Percentiles rank a stretch among this genome's conserved stretches.
phyloP scores from a whole-genome alignment of 1,284 basidiomycete genomes.

The Sporisorium graminicola region DNA sequence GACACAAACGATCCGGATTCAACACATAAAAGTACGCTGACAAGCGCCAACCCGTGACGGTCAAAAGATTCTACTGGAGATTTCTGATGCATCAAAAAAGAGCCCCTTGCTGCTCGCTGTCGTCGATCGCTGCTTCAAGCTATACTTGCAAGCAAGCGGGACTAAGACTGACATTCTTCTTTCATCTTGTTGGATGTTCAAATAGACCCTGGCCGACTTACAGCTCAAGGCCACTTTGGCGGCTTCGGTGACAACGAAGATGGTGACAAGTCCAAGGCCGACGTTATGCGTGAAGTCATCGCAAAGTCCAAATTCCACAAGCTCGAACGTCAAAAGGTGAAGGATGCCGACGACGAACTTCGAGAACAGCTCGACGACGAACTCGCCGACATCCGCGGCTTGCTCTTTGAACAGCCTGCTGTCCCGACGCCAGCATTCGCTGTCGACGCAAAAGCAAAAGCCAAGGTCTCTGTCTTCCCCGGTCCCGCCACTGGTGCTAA shows the following conservation, averaged over 20 bases:
- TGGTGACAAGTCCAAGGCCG: conserved; percentile 77
- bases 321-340: conserved; percentile 87
- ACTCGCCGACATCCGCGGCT: conserved; percentile 82
- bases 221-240: conserved; percentile 78
- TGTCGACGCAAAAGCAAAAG: conserved; percentile 32
- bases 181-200: background rate
- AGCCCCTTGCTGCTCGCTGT: conserved; percentile 1
- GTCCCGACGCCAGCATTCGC: conserved; percentile 34
- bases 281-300: conserved; percentile 98
- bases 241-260: conserved; percentile 79
- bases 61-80: conserved; percentile 69
- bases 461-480: conserved; percentile 38
- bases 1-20: conserved; percentile 57
- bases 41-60: conserved; percentile 56
- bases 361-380: conserved; percentile 90
- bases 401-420: conserved; percentile 73
- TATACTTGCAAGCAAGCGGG: background rate
- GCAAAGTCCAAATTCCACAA: conserved; percentile 88
- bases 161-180: conserved; percentile 13
- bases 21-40: conserved; percentile 50
- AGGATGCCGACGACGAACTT: conserved; percentile 85
- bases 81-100: conserved; percentile 58
- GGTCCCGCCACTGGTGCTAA: conserved; percentile 36
- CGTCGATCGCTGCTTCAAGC: background rate
- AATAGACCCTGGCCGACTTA: conserved; percentile 42